Evolutionary conservation across 495 filamentous ascomycete species (phyloP).

Genomic region (Penicillium daleae): DNA sequence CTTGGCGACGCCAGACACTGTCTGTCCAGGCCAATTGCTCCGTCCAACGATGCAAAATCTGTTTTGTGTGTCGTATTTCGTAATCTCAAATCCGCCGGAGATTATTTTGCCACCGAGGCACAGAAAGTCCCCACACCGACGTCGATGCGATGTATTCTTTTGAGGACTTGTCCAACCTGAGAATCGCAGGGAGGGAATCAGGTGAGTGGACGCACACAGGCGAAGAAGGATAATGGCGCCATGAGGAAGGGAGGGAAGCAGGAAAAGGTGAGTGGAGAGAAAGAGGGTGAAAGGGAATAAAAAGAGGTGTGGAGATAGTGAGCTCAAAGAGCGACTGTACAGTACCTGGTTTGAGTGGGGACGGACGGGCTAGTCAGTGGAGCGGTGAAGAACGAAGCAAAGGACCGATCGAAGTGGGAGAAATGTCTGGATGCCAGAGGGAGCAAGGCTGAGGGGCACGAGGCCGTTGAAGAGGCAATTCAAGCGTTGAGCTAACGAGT

Average conservation of each 20-base stretch:
- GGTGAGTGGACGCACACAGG: conserved; percentile 31
- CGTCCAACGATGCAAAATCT: not conserved
- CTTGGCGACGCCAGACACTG: conserved; percentile 18
- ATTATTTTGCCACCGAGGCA: conserved; percentile 10
- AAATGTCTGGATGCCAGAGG: not conserved
- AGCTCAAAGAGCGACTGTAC: conserved; percentile 29
- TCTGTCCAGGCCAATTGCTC: not conserved
- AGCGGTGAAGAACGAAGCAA: conserved; percentile 13
- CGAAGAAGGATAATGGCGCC: conserved; percentile 16
- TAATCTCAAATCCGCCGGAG: conserved; percentile 5
- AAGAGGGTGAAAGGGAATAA: not conserved
- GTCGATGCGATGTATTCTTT: conserved; percentile 3
- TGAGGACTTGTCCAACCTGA: conserved; percentile 21
- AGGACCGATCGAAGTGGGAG: not conserved
- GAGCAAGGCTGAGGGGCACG: conserved; percentile 3
- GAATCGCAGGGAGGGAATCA: conserved; percentile 23
- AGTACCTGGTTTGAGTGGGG: conserved; percentile 18
- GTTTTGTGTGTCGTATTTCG: not conserved
- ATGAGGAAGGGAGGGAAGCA: conserved; percentile 13
- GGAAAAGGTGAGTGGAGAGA: not conserved
- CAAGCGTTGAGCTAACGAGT: not conserved
- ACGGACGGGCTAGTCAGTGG: conserved; percentile 7
- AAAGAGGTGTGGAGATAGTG: conserved; percentile 1
- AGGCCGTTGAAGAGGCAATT: conserved; percentile 1
- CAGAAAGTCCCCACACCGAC: conserved; percentile 2